Evolutionary conservation across 306 rosid species (phyloP).

Genomic region (Castanea sativa): DNA sequence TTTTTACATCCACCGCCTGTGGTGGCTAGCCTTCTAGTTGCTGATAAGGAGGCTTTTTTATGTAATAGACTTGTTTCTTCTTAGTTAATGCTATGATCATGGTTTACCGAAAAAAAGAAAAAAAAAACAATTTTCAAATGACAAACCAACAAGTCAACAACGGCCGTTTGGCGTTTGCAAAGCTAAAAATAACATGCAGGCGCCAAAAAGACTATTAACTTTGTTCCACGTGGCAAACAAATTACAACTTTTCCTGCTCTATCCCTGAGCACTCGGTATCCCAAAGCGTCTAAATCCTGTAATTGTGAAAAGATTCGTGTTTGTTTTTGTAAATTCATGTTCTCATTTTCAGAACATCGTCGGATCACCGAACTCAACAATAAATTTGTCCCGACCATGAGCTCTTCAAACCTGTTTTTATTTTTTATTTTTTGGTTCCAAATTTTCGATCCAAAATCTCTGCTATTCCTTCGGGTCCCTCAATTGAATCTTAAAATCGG

Average conservation of each 20-base stretch:
- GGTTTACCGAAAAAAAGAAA: too few relatives aligned
- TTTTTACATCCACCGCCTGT: too few relatives aligned
- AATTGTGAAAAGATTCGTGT: neutral
- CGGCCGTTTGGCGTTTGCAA: too few relatives aligned
- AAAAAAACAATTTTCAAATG: too few relatives aligned
- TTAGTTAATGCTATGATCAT: too few relatives aligned
- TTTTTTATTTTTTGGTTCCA: neutral
- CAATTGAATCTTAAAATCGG: neutral
- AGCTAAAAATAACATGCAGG: too few relatives aligned
- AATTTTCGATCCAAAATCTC: constrained; percentile 6
- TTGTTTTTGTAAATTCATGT: neutral
- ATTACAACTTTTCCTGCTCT: neutral
- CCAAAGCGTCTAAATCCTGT: constrained; percentile 2
- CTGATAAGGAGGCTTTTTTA: too few relatives aligned
- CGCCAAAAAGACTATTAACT: too few relatives aligned
- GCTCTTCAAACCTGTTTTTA: neutral
- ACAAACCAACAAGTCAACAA: too few relatives aligned
- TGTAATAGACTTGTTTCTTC: too few relatives aligned
- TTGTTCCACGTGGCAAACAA: too few relatives aligned
- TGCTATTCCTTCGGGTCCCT: constrained; percentile 2
- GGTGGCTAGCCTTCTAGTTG: too few relatives aligned
- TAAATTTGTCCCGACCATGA: constrained; percentile 1
- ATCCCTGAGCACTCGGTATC: neutral
- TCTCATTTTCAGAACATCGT: neutral
- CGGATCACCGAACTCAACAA: neutral